Evolutionary conservation across 1,139 yeast genomes (phyloP), one percentile per base, ranked within the genome.

Genomic region (Wickerhamiella infanticola): DNA sequence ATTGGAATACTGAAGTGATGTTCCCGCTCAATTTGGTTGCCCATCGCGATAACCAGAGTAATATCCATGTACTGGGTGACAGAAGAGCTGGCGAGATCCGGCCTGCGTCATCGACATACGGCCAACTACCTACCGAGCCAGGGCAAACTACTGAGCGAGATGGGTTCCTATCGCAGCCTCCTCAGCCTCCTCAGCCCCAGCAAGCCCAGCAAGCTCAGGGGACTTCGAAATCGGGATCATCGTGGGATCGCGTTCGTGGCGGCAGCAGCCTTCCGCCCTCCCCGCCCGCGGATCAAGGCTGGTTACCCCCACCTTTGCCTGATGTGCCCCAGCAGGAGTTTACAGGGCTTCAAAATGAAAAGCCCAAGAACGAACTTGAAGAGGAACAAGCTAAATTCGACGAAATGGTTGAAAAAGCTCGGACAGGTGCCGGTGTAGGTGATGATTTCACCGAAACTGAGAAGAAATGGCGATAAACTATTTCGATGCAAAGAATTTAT

Each of bases 361-460:
- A 38, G 39, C 35, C 24, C n/a, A 31, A 3, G 26, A 13, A 11
- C 39, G 41, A n/a, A 37, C 18, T 37, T 26, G 31, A 29, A 11
- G 36, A 9, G 23, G 7, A 35, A 23, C 27, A 24, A 23, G 40
- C 24, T 3, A 11, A 52, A 46, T 61, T 60, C 46, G 64, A 60
- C 45, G 52, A 48, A 9, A 56, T 58, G 33, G 41, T 60, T 31
- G 63, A 58, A 27, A n/a, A 24, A n/a, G 31, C 24, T 11, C 9
- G 31, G n/a, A 24, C 2, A n/a, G 26, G 31, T 23, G 31, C 24
- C 23, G 27, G 46, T 37, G 55, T 53, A 3, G 47, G 49, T 29
- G 63, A 59, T 45, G 63, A 59, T 43, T 61, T 61, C 48, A 45
- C 58, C n/a, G 61, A 59, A 37, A 48, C 57, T 6, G 65, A 61